phyloP scores from a whole-genome alignment of 2,329 filamentous ascomycete species.

The Ophiostoma fasciatum region DNA sequence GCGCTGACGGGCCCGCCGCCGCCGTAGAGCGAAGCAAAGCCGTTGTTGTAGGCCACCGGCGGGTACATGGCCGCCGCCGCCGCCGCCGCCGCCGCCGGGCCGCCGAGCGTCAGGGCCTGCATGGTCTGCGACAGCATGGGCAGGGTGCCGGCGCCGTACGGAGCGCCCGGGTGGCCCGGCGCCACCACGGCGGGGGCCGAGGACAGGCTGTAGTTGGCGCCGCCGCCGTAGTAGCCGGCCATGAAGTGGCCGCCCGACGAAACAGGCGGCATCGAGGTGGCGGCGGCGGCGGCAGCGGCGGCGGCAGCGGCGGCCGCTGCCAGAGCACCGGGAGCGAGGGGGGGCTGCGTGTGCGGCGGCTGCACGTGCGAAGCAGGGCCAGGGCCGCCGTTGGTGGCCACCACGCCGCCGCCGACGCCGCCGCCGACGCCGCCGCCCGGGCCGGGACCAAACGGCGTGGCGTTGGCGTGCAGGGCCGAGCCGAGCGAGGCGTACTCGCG shows the following conservation, averaged over 20 bases:
- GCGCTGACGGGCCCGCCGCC: too few relatives aligned
- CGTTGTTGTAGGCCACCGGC: slow-evolving; percentile 41
- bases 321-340: slow-evolving; percentile 10
- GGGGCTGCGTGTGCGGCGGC: slow-evolving; percentile 14
- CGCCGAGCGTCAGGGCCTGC: slow-evolving; percentile 46
- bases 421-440: too few relatives aligned
- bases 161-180: slow-evolving; percentile 16
- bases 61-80: slow-evolving; percentile 36
- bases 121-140: slow-evolving; percentile 53
- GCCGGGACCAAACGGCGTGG: slow-evolving; percentile 61
- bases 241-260: slow-evolving; percentile 15
- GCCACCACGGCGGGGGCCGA: neutral
- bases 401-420: too few relatives aligned
- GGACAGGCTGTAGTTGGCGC: slow-evolving; percentile 8
- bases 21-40: slow-evolving; percentile 38
- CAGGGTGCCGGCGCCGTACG: slow-evolving; percentile 27
- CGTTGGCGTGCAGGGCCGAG: slow-evolving; percentile 65
- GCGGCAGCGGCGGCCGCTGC: slow-evolving; percentile 16
- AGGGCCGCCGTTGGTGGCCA: slow-evolving; percentile 17
- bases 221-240: slow-evolving; percentile 16
- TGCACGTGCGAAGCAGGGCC: too few relatives aligned
- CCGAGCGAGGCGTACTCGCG: slow-evolving; percentile 46
- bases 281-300: slow-evolving; percentile 9
- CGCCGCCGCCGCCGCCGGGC: too few relatives aligned
- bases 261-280: slow-evolving; percentile 6